A percentile compares a stretch with the other conserved stretches of the same genome.
phyloP scores from a whole-genome alignment of 495 filamentous ascomycete genomes.

The Thermothielavioides terrestris region DNA sequence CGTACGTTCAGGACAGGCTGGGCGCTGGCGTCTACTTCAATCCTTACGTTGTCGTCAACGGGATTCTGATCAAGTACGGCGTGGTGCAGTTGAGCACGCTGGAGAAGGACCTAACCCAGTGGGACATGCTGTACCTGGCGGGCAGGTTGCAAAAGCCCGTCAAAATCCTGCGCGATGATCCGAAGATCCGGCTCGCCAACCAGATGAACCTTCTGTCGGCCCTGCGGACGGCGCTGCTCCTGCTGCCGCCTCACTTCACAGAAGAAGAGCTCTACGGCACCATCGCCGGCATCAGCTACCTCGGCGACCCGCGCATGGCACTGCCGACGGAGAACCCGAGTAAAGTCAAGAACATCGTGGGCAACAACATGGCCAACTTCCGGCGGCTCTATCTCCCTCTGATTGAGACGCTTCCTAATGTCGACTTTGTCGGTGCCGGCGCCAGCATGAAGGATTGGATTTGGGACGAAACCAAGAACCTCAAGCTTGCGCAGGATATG shows the following conservation, averaged over 20 bases:
- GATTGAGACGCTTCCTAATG: conserved; percentile 81
- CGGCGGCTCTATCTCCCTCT: conserved; percentile 80
- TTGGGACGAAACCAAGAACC: conserved; percentile 42
- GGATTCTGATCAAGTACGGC: conserved; percentile 93
- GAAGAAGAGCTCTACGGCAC: conserved; percentile 82
- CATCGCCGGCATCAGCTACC: conserved; percentile 85
- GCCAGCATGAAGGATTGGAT: conserved; percentile 56
- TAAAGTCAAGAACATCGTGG: conserved; percentile 90
- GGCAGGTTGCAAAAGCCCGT: conserved; percentile 94
- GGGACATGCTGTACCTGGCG: conserved; percentile 89
- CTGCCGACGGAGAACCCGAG: conserved; percentile 80
- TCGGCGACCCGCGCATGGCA: conserved; percentile 89
- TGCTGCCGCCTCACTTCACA: conserved; percentile 75
- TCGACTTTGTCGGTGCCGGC: conserved; percentile 64
- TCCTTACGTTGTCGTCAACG: conserved; percentile 89
- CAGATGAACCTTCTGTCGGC: conserved; percentile 92
- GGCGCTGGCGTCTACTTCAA: conserved; percentile 98
- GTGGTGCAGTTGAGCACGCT: conserved; percentile 88
- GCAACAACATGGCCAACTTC: conserved; percentile 84
- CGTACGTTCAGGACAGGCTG: conserved; percentile 73
- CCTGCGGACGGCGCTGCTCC: conserved; percentile 75
- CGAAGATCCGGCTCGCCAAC: conserved; percentile 82
- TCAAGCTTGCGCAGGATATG: conserved; percentile 75
- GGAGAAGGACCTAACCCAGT: conserved; percentile 74
- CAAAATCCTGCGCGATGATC: conserved; percentile 92